These are phyloP conservation scores for Kockiozyma suomiensis DNA, from an alignment of 805 yeast species.

Conservation along the genomic window DNA sequence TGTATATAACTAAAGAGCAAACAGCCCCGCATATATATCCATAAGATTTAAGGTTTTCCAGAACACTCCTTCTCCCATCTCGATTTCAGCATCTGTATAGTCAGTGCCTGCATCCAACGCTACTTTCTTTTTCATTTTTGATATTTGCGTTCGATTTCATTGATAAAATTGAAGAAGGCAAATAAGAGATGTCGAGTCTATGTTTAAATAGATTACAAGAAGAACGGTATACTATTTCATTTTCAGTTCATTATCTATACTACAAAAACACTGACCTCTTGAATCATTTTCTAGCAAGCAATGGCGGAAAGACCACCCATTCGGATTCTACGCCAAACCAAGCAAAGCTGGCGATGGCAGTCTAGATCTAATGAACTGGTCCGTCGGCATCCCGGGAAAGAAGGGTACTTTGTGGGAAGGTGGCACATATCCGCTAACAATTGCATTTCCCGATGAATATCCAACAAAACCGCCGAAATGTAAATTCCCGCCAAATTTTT, in stretches of 20 bases:
- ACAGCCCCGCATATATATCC: no score
- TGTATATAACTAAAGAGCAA: no score
- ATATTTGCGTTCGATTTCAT: background rate
- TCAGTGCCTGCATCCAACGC: no score
- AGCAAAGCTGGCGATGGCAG: slow-evolving; percentile 76
- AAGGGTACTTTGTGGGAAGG: slow-evolving; percentile 83
- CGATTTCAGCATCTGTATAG: no score
- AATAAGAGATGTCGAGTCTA: slow-evolving; percentile 52
- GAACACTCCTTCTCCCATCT: no score
- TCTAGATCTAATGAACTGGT: slow-evolving; percentile 83
- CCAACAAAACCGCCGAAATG: slow-evolving; percentile 98
- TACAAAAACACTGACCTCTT: background rate
- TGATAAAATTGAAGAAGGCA: no score
- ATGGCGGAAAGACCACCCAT: slow-evolving; percentile 99
- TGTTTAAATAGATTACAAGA: slow-evolving; percentile 86
- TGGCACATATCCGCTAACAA: slow-evolving; percentile 83
- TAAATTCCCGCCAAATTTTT: slow-evolving; percentile 82
- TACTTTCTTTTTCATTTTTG: background rate
- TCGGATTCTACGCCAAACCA: slow-evolving; percentile 95
- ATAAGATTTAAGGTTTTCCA: no score
- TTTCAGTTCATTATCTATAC: slow-evolving; percentile 36
- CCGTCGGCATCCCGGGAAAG: slow-evolving; percentile 95
- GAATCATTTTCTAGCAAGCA: slow-evolving; percentile 61
- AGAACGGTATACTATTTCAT: no score
- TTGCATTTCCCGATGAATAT: slow-evolving; percentile 81